Conservation (phyloP, 2,329 filamentous ascomycete species). For the Leptographium flavum region DNA sequence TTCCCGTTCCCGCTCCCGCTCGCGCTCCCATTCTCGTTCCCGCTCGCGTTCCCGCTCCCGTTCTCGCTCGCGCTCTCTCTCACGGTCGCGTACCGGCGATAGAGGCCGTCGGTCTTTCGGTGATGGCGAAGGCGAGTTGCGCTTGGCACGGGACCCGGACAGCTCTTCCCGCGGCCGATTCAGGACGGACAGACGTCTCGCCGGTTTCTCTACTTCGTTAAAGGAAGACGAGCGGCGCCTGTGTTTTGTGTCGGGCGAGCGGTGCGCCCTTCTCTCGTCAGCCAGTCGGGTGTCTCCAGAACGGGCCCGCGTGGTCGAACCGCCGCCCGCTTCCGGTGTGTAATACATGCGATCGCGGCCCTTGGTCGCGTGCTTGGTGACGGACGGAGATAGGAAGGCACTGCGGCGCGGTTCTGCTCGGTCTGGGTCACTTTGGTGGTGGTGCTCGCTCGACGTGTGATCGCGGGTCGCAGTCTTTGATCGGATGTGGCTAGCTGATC, state of each 20-base stretch:
- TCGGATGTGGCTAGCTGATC: constrained; percentile 11
- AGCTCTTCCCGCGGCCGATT: constrained; percentile 8
- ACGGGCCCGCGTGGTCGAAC: constrained; percentile 2
- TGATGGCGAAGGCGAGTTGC: constrained; percentile 8
- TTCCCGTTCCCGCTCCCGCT: no score
- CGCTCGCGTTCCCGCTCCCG: constrained; percentile 2
- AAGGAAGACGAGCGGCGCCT: constrained; percentile 21
- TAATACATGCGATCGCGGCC: constrained; percentile 30
- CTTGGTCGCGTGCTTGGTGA: constrained; percentile 25
- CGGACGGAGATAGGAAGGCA: constrained; percentile 25
- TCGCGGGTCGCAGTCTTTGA: constrained; percentile 21
- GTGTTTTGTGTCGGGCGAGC: constrained; percentile 5
- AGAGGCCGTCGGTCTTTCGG: constrained; percentile 17
- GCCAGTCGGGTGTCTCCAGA: constrained; percentile 7
- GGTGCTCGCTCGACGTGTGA: constrained; percentile 13
- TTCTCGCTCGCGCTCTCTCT: constrained; percentile 3
- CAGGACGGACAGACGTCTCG: constrained; percentile 7
- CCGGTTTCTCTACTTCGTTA: constrained; percentile 10
- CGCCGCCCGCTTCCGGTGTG: constrained; percentile 1
- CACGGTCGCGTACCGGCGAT: not conserved
- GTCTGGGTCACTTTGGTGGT: constrained; percentile 18
- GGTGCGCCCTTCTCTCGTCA: constrained; percentile 1
- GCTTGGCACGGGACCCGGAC: constrained; percentile 4
- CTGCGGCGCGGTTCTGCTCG: constrained; percentile 15
- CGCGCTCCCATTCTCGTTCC: not conserved